phyloP scores from a whole-genome alignment of 2,329 filamentous ascomycete species.

The Fusarium humuli region DNA sequence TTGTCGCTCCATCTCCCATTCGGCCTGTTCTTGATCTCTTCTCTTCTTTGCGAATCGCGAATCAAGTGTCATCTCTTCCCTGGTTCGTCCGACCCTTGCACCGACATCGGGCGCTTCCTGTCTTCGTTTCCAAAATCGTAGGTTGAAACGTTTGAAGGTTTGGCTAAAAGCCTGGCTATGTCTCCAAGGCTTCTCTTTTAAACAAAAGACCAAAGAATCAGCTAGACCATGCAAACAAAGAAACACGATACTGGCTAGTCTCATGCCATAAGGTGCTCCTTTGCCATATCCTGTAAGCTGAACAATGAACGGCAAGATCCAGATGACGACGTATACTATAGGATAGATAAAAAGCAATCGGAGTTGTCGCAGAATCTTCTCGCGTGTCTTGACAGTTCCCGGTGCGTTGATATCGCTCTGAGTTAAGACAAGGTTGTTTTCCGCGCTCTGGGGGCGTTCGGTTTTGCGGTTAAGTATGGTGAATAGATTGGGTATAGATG shows the following conservation, averaged over 20 bases:
- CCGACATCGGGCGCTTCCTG: slow-evolving; percentile 17
- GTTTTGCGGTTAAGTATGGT: slow-evolving; percentile 38
- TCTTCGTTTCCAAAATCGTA: slow-evolving; percentile 30
- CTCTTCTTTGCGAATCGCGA: slow-evolving; percentile 60
- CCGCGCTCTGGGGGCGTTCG: slow-evolving; percentile 31
- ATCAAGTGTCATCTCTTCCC: slow-evolving; percentile 66
- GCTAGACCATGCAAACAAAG: slow-evolving; percentile 74
- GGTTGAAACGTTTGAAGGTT: slow-evolving; percentile 18
- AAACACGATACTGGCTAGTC: slow-evolving; percentile 66
- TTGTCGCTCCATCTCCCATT: slow-evolving; percentile 46
- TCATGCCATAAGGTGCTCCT: slow-evolving; percentile 66
- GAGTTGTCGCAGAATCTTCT: slow-evolving; percentile 74
- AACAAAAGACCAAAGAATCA: slow-evolving; percentile 75
- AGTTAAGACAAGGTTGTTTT: slow-evolving; percentile 24
- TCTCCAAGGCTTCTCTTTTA: slow-evolving; percentile 77
- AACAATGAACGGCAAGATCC: slow-evolving; percentile 76
- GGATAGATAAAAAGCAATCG: slow-evolving; percentile 82
- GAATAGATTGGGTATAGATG: slow-evolving; percentile 46
- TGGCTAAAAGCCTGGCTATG: slow-evolving; percentile 34
- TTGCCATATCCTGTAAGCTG: slow-evolving; percentile 62
- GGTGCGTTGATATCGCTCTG: slow-evolving; percentile 40
- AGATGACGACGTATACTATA: slow-evolving; percentile 76
- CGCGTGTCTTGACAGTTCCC: slow-evolving; percentile 56
- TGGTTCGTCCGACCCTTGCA: slow-evolving; percentile 56
- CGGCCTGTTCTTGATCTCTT: slow-evolving; percentile 60